phyloP scores from a whole-genome alignment of 2,329 filamentous ascomycete species.

The Fonsecaea monophora region DNA sequence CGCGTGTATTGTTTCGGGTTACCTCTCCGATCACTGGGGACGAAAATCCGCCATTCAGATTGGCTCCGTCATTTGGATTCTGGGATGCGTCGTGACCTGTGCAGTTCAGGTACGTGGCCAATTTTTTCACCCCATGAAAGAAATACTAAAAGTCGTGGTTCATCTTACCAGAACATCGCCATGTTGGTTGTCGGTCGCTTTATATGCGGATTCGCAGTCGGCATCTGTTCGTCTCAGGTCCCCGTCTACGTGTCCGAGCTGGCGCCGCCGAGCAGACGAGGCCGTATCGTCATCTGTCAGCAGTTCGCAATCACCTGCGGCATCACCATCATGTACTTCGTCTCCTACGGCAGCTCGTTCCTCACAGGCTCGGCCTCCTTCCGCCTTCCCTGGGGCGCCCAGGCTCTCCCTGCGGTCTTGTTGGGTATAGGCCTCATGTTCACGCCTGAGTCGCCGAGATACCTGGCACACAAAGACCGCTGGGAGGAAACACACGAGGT shows the following conservation, averaged over 20 bases:
- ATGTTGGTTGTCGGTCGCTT: conserved; percentile 2
- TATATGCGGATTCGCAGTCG: conserved; percentile 73
- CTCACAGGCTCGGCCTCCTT: conserved; percentile 43
- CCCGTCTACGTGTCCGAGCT: conserved; percentile 70
- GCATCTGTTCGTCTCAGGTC: conserved; percentile 74
- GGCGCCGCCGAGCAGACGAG: conserved; percentile 48
- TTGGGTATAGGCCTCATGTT: conserved; percentile 48
- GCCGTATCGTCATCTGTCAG: conserved; percentile 47
- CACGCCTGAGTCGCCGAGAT: conserved; percentile 63
- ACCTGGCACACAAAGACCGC: conserved; percentile 67
- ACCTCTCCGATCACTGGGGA: conserved; percentile 59
- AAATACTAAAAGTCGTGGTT: too few relatives aligned
- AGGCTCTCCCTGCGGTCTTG: conserved; percentile 51
- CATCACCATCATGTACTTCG: conserved; percentile 46
- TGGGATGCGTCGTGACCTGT: conserved; percentile 41
- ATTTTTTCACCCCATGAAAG: too few relatives aligned
- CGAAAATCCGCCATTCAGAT: conserved; percentile 58
- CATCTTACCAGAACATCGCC: conserved; percentile 48
- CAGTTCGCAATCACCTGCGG: conserved; percentile 49
- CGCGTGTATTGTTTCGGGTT: conserved; percentile 58
- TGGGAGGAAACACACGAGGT: conserved; percentile 61
- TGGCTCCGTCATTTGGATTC: conserved; percentile 68
- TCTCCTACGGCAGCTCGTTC: neutral
- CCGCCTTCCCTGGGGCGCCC: conserved; percentile 56
- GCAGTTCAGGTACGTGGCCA: conserved; percentile 37